phyloP scores from a whole-genome alignment of 345 rosid species.

The Populus ilicifolia region DNA sequence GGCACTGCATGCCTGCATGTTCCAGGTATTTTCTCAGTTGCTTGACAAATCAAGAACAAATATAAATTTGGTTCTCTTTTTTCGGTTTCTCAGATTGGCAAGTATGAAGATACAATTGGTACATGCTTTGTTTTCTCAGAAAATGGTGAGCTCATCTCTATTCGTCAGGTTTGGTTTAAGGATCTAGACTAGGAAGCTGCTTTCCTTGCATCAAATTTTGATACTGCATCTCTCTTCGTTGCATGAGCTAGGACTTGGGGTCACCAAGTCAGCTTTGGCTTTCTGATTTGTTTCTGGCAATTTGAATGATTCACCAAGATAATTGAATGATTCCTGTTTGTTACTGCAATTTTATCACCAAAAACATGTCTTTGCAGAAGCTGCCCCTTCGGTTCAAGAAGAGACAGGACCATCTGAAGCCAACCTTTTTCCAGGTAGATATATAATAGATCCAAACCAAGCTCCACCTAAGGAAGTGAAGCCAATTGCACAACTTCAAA shows the following conservation, averaged over 20 bases:
- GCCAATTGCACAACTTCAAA: slow-evolving; percentile 49
- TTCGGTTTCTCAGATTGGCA: slow-evolving; percentile 40
- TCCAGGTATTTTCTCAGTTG: not conserved
- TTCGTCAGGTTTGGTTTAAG: not conserved
- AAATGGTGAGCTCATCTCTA: slow-evolving; percentile 32
- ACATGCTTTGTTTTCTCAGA: slow-evolving; percentile 49
- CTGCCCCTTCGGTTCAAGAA: slow-evolving; percentile 31
- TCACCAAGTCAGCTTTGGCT: not conserved
- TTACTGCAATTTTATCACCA: not conserved
- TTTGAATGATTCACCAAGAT: not conserved
- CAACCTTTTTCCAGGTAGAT: slow-evolving; percentile 37
- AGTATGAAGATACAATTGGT: slow-evolving; percentile 60
- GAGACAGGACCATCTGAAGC: slow-evolving; percentile 51
- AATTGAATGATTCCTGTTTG: not conserved
- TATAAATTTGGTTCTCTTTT: not conserved
- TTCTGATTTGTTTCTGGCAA: not conserved
- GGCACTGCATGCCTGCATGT: not conserved
- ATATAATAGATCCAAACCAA: slow-evolving; percentile 38
- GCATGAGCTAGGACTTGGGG: not conserved
- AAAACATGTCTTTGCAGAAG: slow-evolving; percentile 26
- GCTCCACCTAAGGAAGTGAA: slow-evolving; percentile 42
- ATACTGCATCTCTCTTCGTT: not conserved
- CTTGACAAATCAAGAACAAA: not conserved
- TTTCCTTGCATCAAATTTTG: not conserved
- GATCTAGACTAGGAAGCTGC: not conserved